Evolutionary conservation across 164 flowering plant genomes (phyloP).

Genomic region (Vitis amurensis): DNA sequence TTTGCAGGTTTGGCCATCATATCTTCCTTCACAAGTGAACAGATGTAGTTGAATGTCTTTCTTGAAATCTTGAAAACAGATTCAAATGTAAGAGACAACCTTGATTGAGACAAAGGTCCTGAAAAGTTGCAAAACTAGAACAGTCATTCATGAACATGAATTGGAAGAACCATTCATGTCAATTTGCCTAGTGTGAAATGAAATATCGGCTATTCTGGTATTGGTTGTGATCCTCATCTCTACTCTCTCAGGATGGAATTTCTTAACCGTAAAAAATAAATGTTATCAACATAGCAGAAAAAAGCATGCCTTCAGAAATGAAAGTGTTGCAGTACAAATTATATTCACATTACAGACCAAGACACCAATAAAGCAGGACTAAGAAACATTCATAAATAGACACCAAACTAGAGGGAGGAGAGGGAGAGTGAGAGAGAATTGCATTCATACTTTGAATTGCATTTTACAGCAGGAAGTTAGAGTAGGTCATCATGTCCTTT

Average conservation of each 20-base stretch:
- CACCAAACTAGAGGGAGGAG: too few relatives aligned
- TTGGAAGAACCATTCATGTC: not conserved
- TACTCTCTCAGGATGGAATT: not conserved
- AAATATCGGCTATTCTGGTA: not conserved
- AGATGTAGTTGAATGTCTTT: slow-evolving; percentile 42
- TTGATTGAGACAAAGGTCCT: slow-evolving; percentile 27
- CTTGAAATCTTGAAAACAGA: slow-evolving; percentile 40
- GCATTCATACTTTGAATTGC: too few relatives aligned
- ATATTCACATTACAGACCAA: not conserved
- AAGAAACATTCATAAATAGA: not conserved
- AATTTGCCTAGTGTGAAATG: not conserved
- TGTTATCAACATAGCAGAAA: not conserved
- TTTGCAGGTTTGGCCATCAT: slow-evolving; percentile 26
- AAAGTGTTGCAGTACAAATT: too few relatives aligned
- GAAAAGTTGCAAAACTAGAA: slow-evolving; percentile 5
- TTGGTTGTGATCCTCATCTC: not conserved
- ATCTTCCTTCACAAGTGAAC: slow-evolving; percentile 41
- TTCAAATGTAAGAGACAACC: slow-evolving; percentile 21
- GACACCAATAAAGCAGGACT: not conserved
- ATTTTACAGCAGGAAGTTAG: too few relatives aligned
- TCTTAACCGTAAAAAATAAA: not conserved
- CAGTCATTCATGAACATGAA: not conserved
- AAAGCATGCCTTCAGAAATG: not conserved
- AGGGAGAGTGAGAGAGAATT: too few relatives aligned
- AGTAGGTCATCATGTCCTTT: too few relatives aligned